Conservation (phyloP, 2,329 filamentous ascomycete genomes). For the Exutisphaerella laricina region DNA sequence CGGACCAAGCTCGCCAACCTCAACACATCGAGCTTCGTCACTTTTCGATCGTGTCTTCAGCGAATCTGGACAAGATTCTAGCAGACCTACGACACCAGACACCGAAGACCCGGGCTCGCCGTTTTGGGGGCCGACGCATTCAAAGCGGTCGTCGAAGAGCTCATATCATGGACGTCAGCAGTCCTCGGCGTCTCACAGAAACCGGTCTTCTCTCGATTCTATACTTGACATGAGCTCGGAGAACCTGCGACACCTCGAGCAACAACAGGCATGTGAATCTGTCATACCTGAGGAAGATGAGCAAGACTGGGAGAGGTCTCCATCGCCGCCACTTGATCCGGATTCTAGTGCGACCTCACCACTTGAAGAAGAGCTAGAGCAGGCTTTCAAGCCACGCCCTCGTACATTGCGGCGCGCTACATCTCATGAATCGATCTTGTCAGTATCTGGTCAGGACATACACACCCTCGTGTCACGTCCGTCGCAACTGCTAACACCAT, state of each 20-base stretch:
- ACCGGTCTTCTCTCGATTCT: conserved; percentile 25
- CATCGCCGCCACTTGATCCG: conserved; percentile 11
- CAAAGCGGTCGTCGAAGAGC: conserved; percentile 51
- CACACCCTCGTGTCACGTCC: conserved; percentile 67
- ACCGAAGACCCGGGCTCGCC: conserved; percentile 58
- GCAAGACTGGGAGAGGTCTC: conserved; percentile 25
- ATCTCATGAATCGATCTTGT: conserved; percentile 87
- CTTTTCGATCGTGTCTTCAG: conserved; percentile 71
- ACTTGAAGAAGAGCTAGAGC: conserved; percentile 24
- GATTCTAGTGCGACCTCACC: conserved; percentile 18
- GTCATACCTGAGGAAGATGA: conserved; percentile 31
- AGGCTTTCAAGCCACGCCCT: conserved; percentile 32
- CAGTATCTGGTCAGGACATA: conserved; percentile 81
- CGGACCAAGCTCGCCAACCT: conserved; percentile 73
- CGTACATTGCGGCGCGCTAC: conserved; percentile 55
- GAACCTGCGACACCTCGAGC: conserved; percentile 22
- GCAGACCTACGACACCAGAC: conserved; percentile 73
- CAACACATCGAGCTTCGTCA: conserved; percentile 61
- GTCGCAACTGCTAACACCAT: conserved; percentile 61
- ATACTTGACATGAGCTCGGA: conserved; percentile 31
- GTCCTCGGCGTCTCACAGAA: conserved; percentile 16
- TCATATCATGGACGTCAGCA: conserved; percentile 23
- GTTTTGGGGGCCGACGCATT: conserved; percentile 56
- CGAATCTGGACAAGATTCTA: conserved; percentile 56
- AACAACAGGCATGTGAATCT: conserved; percentile 18